Base-by-base conservation (phyloP, 345 rosid genomes). In the Aquilaria yunnanensis region DNA sequence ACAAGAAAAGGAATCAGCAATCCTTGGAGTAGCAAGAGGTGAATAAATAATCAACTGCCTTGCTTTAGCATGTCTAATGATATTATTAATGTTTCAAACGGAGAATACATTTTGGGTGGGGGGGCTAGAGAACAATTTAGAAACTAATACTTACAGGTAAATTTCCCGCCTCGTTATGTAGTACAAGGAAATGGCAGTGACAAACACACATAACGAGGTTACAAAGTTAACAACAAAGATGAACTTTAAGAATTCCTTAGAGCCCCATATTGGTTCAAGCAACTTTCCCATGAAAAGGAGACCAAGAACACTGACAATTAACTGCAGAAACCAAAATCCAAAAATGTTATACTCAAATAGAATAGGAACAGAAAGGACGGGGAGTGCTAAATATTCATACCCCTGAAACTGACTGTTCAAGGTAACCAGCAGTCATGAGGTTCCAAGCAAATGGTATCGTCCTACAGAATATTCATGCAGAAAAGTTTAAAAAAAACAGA, bases 391-490 rank as follows among this genome's bases (percentile, higher is more conserved):
- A 60, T 65, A 7, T 54, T n/a, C 77, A 71, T 84, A 91, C 98
- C 83, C 97, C 99, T 87, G 80, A 69, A 55, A 85, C 64, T 10
- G 97, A 69, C 65, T 85, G 92, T 67, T 95, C 99, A 54, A 95
- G 71, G 65, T 85, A 95, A 69, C 99, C 99, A 29, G 94, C 82
- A 7, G 98, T 90, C 46, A 95, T 57, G 50, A 95, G 90, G 74
- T 95, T 95, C 99, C 98, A 95, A 51, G 72, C 96, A 81, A 95
- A 91, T 61, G 99, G 99, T 70, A 95, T 91, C 13, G 99, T 95
- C 90, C 99, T 95, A 72, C 59, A 73, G 70, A 62, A 65, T 53
- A 47, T 37, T 37, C 43, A 60, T 50, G n/a, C 34, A 57, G n/a
- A 59, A 54, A 51, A 54, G 58, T 29, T 7, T 45, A 56, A 65